Conservation (phyloP, 2,329 filamentous ascomycete species). For the Hymenoscyphus albidus region DNA sequence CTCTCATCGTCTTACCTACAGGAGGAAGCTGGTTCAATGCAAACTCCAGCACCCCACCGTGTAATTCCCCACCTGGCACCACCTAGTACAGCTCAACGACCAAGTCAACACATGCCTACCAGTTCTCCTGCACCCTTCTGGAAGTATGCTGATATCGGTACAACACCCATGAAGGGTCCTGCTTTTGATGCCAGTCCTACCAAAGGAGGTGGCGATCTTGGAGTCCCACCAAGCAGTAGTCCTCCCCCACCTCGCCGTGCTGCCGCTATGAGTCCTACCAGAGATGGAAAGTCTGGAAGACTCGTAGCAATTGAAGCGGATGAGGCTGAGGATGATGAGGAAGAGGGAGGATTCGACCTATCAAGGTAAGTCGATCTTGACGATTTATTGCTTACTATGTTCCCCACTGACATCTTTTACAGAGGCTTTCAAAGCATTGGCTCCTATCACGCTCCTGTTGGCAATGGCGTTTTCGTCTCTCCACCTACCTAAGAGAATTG, state of each 20-base stretch:
- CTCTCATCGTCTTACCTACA: slow-evolving; percentile 60
- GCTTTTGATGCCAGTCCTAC: slow-evolving; percentile 57
- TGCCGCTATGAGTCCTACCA: slow-evolving; percentile 30
- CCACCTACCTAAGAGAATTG: neutral
- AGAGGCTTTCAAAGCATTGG: slow-evolving; percentile 62
- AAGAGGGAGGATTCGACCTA: slow-evolving; percentile 33
- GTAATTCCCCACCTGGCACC: slow-evolving; percentile 73
- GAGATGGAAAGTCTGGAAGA: slow-evolving; percentile 22
- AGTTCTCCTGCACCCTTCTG: slow-evolving; percentile 84
- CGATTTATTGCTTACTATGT: neutral
- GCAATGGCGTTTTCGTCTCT: slow-evolving; percentile 20
- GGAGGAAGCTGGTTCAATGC: slow-evolving; percentile 57
- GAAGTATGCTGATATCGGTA: slow-evolving; percentile 75
- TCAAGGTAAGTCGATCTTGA: slow-evolving; percentile 24
- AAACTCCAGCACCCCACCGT: slow-evolving; percentile 69
- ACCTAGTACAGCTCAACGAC: slow-evolving; percentile 74
- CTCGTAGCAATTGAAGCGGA: slow-evolving; percentile 23
- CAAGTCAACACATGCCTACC: slow-evolving; percentile 81
- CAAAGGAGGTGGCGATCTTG: slow-evolving; percentile 41
- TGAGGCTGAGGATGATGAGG: slow-evolving; percentile 31
- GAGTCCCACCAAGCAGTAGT: slow-evolving; percentile 51
- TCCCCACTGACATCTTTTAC: slow-evolving; percentile 24
- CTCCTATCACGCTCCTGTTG: slow-evolving; percentile 48
- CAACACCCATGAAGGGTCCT: slow-evolving; percentile 58
- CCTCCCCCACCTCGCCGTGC: slow-evolving; percentile 41